These are phyloP conservation scores for Cercospora sp. DNA, from an alignment of 2,329 filamentous ascomycete genomes.

Conservation along the genomic window DNA sequence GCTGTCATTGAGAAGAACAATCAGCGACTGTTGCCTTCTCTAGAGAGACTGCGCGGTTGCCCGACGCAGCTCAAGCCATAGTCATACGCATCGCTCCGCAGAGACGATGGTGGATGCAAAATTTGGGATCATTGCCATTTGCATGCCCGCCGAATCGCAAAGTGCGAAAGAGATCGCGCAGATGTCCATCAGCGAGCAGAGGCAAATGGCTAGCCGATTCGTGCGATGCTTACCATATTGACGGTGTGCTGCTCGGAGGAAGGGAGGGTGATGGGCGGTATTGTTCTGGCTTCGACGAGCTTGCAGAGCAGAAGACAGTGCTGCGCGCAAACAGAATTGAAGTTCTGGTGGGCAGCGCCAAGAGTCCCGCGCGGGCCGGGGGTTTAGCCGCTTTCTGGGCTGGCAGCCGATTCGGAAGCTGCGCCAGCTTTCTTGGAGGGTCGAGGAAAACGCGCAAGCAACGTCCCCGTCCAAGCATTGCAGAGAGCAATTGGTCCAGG, in stretches of 20 bases:
- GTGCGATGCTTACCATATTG: constrained; percentile 31
- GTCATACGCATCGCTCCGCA: constrained; percentile 32
- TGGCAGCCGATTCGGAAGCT: background rate
- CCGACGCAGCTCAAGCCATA: constrained; percentile 55
- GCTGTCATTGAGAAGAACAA: constrained; percentile 99
- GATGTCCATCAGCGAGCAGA: constrained; percentile 30
- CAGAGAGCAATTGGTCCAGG: background rate
- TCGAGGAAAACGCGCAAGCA: background rate
- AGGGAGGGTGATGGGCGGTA: constrained; percentile 4
- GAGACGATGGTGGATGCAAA: constrained; percentile 28
- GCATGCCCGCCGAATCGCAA: constrained; percentile 27
- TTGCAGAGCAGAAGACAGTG: constrained; percentile 13
- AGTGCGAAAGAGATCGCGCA: constrained; percentile 19
- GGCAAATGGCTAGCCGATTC: constrained; percentile 23
- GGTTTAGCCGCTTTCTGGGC: background rate
- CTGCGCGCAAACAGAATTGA: constrained; percentile 6
- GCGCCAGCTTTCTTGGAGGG: background rate
- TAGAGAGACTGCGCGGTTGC: constrained; percentile 69
- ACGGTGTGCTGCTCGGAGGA: constrained; percentile 19
- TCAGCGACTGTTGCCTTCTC: constrained; percentile 90
- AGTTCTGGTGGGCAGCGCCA: constrained; percentile 13
- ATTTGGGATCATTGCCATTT: constrained; percentile 23
- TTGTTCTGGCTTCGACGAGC: constrained; percentile 19
- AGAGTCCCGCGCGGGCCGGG: background rate
- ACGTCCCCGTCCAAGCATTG: background rate